Evolutionary conservation across 2,329 filamentous ascomycete species (phyloP).

Genomic region (Cladophialophora yegresii): DNA sequence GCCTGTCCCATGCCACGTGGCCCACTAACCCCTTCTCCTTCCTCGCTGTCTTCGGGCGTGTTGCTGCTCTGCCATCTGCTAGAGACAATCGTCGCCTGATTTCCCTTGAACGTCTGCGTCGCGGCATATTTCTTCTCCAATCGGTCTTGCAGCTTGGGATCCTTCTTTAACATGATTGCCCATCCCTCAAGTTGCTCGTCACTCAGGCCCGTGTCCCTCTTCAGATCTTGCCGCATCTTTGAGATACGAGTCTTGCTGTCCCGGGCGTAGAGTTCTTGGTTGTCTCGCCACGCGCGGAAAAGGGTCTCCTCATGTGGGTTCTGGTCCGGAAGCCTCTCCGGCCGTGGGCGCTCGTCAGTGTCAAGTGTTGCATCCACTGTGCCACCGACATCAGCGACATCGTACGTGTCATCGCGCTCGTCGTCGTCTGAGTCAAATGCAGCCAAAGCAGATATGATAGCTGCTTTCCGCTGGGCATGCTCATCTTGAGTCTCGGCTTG

Average conservation of each 20-base stretch:
- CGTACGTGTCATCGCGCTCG: conserved; percentile 95
- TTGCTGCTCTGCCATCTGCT: conserved; percentile 32
- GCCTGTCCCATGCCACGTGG: conserved; percentile 25
- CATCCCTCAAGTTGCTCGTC: conserved; percentile 95
- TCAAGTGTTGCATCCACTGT: conserved; percentile 66
- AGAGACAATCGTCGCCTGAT: conserved; percentile 28
- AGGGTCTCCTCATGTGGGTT: conserved; percentile 65
- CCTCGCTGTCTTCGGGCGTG: conserved; percentile 32
- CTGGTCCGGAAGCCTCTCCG: conserved; percentile 23
- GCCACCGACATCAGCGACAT: conserved; percentile 86
- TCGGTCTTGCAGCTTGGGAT: conserved; percentile 66
- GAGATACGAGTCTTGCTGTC: conserved; percentile 70
- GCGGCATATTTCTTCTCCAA: conserved; percentile 66
- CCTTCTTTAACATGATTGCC: conserved; percentile 79
- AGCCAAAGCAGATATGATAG: conserved; percentile 83
- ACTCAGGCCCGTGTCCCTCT: conserved; percentile 79
- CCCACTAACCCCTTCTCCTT: conserved; percentile 19
- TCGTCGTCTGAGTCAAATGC: conserved; percentile 93
- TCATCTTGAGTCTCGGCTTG: conserved; percentile 44
- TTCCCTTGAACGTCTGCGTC: conserved; percentile 24
- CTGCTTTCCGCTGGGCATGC: conserved; percentile 72
- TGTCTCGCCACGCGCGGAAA: conserved; percentile 69
- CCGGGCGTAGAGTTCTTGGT: conserved; percentile 67
- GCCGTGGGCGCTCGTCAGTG: conserved; percentile 26
- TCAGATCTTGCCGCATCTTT: conserved; percentile 63